phyloP scores from a whole-genome alignment of 2,329 filamentous ascomycete genomes.

The Stemphylium vesicarium region DNA sequence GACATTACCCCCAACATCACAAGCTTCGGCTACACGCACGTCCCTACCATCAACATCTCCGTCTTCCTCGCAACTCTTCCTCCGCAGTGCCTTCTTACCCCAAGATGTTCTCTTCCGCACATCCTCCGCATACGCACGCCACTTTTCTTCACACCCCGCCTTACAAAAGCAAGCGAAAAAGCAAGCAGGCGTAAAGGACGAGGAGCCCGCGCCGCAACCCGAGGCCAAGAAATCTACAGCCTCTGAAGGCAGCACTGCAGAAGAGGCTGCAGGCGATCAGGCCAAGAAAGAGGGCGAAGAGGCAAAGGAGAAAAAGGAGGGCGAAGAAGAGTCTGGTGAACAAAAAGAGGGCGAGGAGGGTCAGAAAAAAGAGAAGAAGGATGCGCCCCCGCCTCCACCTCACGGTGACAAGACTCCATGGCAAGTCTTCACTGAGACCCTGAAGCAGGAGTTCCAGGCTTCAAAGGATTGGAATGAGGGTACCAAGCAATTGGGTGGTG shows the following conservation, averaged over 20 bases:
- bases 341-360: conserved; percentile 53
- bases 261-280: conserved; percentile 46
- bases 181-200: conserved; percentile 42
- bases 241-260: conserved; percentile 40
- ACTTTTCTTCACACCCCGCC: conserved; percentile 51
- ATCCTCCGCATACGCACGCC: conserved; percentile 52
- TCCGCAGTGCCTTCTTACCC: conserved; percentile 53
- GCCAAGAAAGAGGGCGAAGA: conserved; percentile 52
- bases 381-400: conserved; percentile 82
- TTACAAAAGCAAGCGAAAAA: conserved; percentile 46
- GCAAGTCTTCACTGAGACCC: conserved; percentile 98
- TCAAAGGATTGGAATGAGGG: conserved; percentile 99
- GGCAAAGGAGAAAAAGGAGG: conserved; percentile 49
- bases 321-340: conserved; percentile 56
- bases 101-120: conserved; percentile 49
- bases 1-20: conserved; percentile 29
- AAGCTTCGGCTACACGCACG: conserved; percentile 33
- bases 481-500: conserved; percentile 89
- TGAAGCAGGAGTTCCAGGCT: conserved; percentile 90
- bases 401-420: conserved; percentile 98
- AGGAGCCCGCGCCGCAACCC: conserved; percentile 32
- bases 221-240: conserved; percentile 53
- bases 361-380: conserved; percentile 68
- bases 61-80: conserved; percentile 35
- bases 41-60: conserved; percentile 17